A percentile compares a stretch with the other conserved stretches of the same genome.
Evolutionary conservation across 2,329 filamentous ascomycete species (phyloP).

Genomic region (Sphaerostilbella broomeana): DNA sequence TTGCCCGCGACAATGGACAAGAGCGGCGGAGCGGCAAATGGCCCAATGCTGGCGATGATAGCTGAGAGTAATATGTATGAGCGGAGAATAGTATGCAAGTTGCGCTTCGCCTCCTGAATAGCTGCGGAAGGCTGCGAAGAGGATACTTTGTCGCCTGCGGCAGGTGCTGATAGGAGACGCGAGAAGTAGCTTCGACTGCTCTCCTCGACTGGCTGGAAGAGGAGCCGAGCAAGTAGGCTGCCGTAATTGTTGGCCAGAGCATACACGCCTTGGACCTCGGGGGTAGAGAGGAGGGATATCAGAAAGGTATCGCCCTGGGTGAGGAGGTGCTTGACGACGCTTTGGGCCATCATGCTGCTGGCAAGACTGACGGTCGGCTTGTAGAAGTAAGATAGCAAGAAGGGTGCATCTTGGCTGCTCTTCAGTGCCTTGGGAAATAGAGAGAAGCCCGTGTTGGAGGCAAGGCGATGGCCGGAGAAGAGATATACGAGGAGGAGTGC

Average conservation of each 20-base stretch:
- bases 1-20: constrained; percentile 70
- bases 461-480: constrained; percentile 51
- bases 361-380: constrained; percentile 64
- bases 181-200: constrained; percentile 86
- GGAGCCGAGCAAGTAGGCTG: constrained; percentile 74
- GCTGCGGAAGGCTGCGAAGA: constrained; percentile 20
- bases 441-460: constrained; percentile 58
- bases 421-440: constrained; percentile 44
- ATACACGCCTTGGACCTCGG: constrained; percentile 82
- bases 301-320: constrained; percentile 93
- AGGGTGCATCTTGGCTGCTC: constrained; percentile 25
- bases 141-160: constrained; percentile 16
- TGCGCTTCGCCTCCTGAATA: constrained; percentile 38
- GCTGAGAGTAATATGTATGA: constrained; percentile 70
- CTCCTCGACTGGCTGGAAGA: constrained; percentile 95
- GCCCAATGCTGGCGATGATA: constrained; percentile 63
- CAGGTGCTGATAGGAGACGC: constrained; percentile 53
- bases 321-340: constrained; percentile 82
- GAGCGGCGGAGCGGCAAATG: constrained; percentile 65
- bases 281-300: constrained; percentile 68
- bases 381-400: constrained; percentile 58
- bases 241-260: constrained; percentile 93
- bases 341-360: constrained; percentile 80
- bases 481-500: constrained; percentile 65
- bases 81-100: constrained; percentile 59